These are phyloP conservation scores for Gossypium arboreum DNA, from an alignment of 345 rosid species.

Conservation along the genomic window DNA sequence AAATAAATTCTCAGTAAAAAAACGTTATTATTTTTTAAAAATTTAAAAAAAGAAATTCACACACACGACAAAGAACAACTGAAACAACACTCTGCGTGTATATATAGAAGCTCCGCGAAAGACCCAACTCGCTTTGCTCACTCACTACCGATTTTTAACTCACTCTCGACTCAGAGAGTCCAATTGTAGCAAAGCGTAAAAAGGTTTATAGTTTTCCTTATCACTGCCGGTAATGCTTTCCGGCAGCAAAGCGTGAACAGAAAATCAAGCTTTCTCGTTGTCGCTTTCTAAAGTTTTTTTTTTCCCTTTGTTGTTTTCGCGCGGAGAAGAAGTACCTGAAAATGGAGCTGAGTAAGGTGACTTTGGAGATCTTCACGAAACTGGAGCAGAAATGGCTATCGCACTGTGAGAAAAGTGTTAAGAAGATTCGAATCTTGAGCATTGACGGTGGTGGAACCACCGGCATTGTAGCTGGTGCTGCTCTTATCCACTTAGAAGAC, in stretches of 20 bases:
- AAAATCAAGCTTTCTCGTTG: neutral
- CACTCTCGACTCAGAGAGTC: neutral
- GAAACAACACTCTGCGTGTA: neutral
- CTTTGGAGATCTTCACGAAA: slow-evolving; percentile 82
- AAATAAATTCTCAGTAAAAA: neutral
- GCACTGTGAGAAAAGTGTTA: slow-evolving; percentile 50
- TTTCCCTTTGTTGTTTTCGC: neutral
- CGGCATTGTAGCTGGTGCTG: slow-evolving; percentile 60
- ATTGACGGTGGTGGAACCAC: slow-evolving; percentile 90
- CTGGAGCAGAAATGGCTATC: slow-evolving; percentile 93
- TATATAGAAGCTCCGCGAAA: slow-evolving; percentile 4
- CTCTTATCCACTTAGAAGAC: slow-evolving; percentile 71
- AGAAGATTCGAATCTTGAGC: slow-evolving; percentile 70
- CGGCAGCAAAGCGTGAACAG: slow-evolving; percentile 32
- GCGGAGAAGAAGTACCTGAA: neutral
- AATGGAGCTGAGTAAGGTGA: slow-evolving; percentile 86
- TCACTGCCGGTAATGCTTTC: slow-evolving; percentile 25
- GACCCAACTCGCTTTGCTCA: neutral
- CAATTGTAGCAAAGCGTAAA: neutral
- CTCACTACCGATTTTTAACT: neutral
- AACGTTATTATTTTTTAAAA: neutral
- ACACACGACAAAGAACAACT: slow-evolving; percentile 6
- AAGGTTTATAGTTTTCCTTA: slow-evolving; percentile 1
- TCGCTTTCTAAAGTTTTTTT: too few relatives aligned
- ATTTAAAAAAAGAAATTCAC: too few relatives aligned